Base-by-base conservation (phyloP, 345 rosid genomes). In the Citrus reticulata region DNA sequence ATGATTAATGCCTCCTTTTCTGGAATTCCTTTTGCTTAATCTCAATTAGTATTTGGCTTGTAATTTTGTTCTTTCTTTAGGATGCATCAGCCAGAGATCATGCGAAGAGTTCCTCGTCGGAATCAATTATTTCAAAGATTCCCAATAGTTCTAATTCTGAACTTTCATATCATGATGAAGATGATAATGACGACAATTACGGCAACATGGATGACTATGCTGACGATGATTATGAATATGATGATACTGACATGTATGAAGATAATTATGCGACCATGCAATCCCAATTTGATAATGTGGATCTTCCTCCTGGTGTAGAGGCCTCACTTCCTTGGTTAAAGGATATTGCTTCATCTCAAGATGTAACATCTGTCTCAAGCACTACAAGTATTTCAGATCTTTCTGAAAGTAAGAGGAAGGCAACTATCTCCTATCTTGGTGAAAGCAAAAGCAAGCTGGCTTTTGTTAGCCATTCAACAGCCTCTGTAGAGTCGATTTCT, bases 231-330 rank as follows among this genome's bases (percentile, higher is more conserved):
- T 79, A 79, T 78, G 84, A 88, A 69, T 78, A 78, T 79, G 86
- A 81, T 34, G 70, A 82, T 76, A 80, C 84, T 58, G 83, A 83
- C 80, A 67, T 73, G 25, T 75, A 22, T 75, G 77, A 61, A 42
- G 88, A 79, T 81, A 81, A 83, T 58, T 87, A 86, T 84, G 68
- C 64, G 35, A 74, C 73, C 22, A 65, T 86, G 75, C 90, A 87
- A 62, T 85, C 88, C 74, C 87, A 85, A 55, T 85, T 86, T 40
- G 91, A 89, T 77, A 81, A 79, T 72, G 90, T 87, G 70, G 89
- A 88, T 86, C 83, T 89, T 72, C 92, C 92, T 71, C 40, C 91
- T 73, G 93, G 91, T 27, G 85, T 87, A 22, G 93, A 89, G 83
- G 85, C 80, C 42, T 51, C 88, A 4, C 66, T 89, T 72, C 80